phyloP scores from a whole-genome alignment of 495 filamentous ascomycete species.

The Aspergillus ostianus region DNA sequence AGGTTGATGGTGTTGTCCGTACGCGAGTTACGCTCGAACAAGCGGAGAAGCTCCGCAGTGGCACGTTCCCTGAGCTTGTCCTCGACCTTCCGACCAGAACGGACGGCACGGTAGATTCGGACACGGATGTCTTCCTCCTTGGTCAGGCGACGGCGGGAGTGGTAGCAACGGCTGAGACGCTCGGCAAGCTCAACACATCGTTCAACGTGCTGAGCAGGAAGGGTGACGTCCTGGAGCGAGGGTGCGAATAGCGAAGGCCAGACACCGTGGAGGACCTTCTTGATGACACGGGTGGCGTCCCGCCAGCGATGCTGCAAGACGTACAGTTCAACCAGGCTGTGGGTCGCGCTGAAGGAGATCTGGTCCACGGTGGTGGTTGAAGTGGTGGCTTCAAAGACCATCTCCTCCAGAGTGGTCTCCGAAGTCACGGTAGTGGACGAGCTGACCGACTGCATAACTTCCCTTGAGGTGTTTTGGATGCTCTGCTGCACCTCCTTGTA shows the following conservation, averaged over 20 bases:
- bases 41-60: conserved; percentile 29
- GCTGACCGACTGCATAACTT: conserved; percentile 29
- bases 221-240: conserved; percentile 34
- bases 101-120: conserved; percentile 35
- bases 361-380: conserved; percentile 28
- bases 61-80: conserved; percentile 34
- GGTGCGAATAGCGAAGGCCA: conserved; percentile 38
- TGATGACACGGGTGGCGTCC: conserved; percentile 37
- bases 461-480: conserved; percentile 23
- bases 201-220: conserved; percentile 32
- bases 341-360: conserved; percentile 33
- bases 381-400: conserved; percentile 26
- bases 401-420: conserved; percentile 37
- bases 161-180: conserved; percentile 37
- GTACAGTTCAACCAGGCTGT: conserved; percentile 29
- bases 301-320: conserved; percentile 40
- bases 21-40: conserved; percentile 32
- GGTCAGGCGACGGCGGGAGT: conserved; percentile 33
- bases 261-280: conserved; percentile 34
- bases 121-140: conserved; percentile 38
- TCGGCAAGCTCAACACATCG: conserved; percentile 31
- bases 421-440: conserved; percentile 27
- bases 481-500: conserved; percentile 35
- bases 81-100: conserved; percentile 28
- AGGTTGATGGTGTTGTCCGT: conserved; percentile 34